These are phyloP conservation scores for Rhododendron henanense DNA, from an alignment of 148 eudicot species.

Conservation along the genomic window DNA sequence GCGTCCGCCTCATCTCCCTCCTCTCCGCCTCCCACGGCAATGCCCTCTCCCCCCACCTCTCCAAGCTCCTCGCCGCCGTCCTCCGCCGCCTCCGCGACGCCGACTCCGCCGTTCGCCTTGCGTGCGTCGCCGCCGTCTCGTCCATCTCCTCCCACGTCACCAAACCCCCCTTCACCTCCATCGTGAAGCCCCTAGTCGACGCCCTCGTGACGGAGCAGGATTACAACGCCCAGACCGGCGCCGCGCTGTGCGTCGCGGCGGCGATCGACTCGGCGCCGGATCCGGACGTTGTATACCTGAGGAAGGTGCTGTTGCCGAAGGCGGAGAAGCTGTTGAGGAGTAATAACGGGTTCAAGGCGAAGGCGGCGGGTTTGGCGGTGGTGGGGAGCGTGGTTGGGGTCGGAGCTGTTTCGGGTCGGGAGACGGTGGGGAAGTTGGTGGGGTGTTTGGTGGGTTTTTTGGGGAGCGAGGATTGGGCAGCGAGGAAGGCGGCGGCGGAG, in stretches of 20 bases:
- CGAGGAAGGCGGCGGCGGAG: constrained; percentile 82
- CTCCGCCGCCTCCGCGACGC: constrained; percentile 71
- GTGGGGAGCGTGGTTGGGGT: constrained; percentile 53
- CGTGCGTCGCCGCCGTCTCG: constrained; percentile 38
- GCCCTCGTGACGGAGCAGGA: constrained; percentile 81
- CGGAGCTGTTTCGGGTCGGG: constrained; percentile 38
- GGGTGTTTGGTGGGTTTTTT: constrained; percentile 50
- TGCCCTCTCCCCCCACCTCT: constrained; percentile 49
- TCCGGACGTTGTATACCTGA: constrained; percentile 33
- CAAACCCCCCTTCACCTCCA: constrained; percentile 40
- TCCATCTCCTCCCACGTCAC: constrained; percentile 43
- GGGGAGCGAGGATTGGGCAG: constrained; percentile 84
- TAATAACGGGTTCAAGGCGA: constrained; percentile 63
- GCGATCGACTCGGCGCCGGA: constrained; percentile 49
- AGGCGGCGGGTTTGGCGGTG: constrained; percentile 44
- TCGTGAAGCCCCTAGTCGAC: constrained; percentile 53
- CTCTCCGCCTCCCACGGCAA: constrained; percentile 51
- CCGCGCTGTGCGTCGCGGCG: constrained; percentile 69
- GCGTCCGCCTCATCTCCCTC: constrained; percentile 47
- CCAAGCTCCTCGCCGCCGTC: constrained; percentile 59
- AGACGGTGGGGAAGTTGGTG: constrained; percentile 51
- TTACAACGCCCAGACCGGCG: constrained; percentile 50
- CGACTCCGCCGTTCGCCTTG: constrained; percentile 62
- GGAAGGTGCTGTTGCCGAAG: constrained; percentile 23
- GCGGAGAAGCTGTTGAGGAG: constrained; percentile 44